These are phyloP conservation scores for Rhizophora apiculata DNA, from an alignment of 345 rosid genomes.

Conservation along the genomic window DNA sequence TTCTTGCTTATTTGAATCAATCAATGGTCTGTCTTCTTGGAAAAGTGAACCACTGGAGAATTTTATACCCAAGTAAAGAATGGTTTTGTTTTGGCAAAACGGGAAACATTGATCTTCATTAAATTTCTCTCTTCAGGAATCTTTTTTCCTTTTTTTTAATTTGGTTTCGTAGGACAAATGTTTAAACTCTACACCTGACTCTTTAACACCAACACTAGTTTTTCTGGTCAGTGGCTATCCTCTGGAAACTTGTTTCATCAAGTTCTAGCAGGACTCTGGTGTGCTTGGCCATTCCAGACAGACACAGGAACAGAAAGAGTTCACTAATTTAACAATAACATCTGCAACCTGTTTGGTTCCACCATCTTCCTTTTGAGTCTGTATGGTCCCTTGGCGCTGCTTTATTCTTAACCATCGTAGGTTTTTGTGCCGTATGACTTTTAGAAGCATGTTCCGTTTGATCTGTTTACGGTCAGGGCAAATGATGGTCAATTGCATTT, in stretches of 20 bases:
- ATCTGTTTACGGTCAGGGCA: background rate
- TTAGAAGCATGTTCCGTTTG: background rate
- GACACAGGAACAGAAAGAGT: no score
- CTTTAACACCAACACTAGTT: no score
- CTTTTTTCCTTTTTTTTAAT: background rate
- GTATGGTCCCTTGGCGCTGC: background rate
- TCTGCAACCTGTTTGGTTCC: no score
- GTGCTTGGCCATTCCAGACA: no score
- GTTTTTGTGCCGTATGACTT: background rate
- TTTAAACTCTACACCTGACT: no score
- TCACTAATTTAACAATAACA: no score
- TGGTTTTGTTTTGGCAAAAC: background rate
- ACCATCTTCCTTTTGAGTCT: no score
- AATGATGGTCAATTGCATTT: background rate
- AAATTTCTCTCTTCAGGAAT: background rate
- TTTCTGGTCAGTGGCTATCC: background rate
- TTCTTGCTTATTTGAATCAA: conserved; percentile 19
- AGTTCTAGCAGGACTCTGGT: background rate
- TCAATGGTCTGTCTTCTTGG: conserved; percentile 4
- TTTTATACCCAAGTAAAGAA: background rate
- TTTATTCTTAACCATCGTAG: background rate
- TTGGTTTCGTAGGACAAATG: no score
- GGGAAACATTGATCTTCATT: background rate
- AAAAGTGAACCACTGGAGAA: background rate
- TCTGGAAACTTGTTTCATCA: background rate